A percentile compares a stretch with the other conserved stretches of the same genome.
Conservation (phyloP, 169 alveolate genomes). For the Plasmodium knowlesi region DNA sequence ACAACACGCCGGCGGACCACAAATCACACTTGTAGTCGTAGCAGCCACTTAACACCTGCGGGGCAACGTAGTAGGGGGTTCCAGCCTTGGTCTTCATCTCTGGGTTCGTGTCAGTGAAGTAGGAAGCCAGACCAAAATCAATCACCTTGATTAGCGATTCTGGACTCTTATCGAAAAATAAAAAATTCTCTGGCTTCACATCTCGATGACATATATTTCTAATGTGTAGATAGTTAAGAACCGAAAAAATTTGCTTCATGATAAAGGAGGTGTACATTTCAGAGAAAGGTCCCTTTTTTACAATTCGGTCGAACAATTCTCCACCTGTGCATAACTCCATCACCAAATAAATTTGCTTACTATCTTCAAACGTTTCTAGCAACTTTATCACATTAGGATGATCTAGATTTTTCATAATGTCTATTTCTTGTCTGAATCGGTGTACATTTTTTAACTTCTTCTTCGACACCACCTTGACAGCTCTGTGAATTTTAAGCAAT, state of each 20-base stretch:
- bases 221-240: constrained; percentile 96
- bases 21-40: constrained; percentile 90
- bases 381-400: constrained; percentile 96
- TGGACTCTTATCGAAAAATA: constrained; percentile 79
- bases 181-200: constrained; percentile 98
- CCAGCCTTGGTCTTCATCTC: constrained; percentile 83
- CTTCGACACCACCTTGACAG: constrained; percentile 87
- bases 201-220: constrained; percentile 98
- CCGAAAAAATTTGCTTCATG: constrained; percentile 90
- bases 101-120: constrained; percentile 75
- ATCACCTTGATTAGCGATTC: constrained; percentile 89
- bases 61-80: constrained; percentile 89
- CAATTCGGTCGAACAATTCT: constrained; percentile 89
- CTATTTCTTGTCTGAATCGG: constrained; percentile 87
- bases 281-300: constrained; percentile 86
- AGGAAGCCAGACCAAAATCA: constrained; percentile 92
- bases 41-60: constrained; percentile 86
- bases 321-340: constrained; percentile 95
- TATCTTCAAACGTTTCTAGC: constrained; percentile 90
- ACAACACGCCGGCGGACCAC: constrained; percentile 89
- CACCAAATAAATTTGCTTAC: constrained; percentile 86
- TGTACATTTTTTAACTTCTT: constrained; percentile 85
- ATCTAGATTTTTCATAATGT: constrained; percentile 90
- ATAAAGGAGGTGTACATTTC: constrained; percentile 83
- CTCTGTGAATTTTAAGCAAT: constrained; percentile 75